Percentiles rank a stretch among this genome's conserved stretches.
Conservation (phyloP, 805 yeast genomes). For the Brettanomyces sp. region DNA sequence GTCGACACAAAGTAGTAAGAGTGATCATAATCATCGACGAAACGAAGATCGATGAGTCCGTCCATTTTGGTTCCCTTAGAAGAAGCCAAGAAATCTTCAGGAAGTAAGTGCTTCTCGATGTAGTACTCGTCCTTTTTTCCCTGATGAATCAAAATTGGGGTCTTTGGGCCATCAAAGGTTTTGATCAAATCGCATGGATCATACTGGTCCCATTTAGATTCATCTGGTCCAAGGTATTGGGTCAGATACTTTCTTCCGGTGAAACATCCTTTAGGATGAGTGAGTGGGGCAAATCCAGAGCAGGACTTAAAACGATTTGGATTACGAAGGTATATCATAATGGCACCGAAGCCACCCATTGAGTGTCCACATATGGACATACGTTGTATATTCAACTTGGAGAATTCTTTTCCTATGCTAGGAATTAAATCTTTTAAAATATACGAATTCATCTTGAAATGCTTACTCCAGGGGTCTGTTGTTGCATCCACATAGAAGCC, state of each 20-base stretch:
- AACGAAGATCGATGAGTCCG: slow-evolving; percentile 47
- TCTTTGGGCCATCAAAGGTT: slow-evolving; percentile 37
- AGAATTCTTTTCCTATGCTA: slow-evolving; percentile 32
- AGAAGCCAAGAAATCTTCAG: slow-evolving; percentile 59
- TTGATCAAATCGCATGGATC: slow-evolving; percentile 76
- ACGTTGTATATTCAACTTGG: slow-evolving; percentile 51
- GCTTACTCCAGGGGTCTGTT: slow-evolving; percentile 52
- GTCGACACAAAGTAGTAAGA: slow-evolving; percentile 78
- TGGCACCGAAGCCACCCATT: slow-evolving; percentile 96
- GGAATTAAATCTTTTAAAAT: slow-evolving; percentile 64
- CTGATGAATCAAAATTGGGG: slow-evolving; percentile 68
- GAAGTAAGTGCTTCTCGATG: slow-evolving; percentile 48
- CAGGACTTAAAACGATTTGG: slow-evolving; percentile 70
- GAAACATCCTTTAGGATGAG: slow-evolving; percentile 63
- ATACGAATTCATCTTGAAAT: slow-evolving; percentile 84
- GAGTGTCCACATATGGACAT: slow-evolving; percentile 91
- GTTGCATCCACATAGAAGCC: slow-evolving; percentile 90
- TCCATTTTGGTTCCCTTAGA: slow-evolving; percentile 48
- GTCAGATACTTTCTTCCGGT: slow-evolving; percentile 87
- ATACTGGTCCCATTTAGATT: slow-evolving; percentile 57
- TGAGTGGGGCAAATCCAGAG: slow-evolving; percentile 85
- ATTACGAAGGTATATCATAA: slow-evolving; percentile 54
- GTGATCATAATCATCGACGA: slow-evolving; percentile 84
- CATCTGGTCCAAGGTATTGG: slow-evolving; percentile 62
- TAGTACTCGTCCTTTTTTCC: slow-evolving; percentile 69